Evolutionary conservation across 2,329 filamentous ascomycete genomes (phyloP).

Genomic region (Aspergillus sojae): DNA sequence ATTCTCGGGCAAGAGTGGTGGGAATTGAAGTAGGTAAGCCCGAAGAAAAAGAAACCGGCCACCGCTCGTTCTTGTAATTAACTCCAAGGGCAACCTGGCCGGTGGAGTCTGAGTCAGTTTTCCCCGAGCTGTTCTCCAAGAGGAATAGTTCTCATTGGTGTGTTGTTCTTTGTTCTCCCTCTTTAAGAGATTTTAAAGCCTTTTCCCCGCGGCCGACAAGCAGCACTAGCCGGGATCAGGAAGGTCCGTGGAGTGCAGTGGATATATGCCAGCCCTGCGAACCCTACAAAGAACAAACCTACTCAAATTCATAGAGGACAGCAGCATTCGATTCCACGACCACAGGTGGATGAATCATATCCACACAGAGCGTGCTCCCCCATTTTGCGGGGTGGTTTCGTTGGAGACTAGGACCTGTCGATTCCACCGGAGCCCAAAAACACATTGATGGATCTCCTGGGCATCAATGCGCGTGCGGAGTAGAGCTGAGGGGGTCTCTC

Average conservation of each 20-base stretch:
- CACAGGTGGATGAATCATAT: neutral
- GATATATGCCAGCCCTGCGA: neutral
- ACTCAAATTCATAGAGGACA: neutral
- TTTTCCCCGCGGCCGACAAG: neutral
- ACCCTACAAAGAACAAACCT: slow-evolving; percentile 1
- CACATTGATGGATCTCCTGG: neutral
- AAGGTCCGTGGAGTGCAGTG: slow-evolving; percentile 17
- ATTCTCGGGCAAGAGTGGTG: neutral
- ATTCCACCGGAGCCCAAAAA: neutral
- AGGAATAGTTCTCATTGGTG: neutral
- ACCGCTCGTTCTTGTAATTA: neutral
- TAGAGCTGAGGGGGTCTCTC: neutral
- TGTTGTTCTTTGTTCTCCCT: neutral
- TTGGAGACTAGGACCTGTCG: neutral
- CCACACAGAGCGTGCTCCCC: neutral
- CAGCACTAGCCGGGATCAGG: slow-evolving; percentile 19
- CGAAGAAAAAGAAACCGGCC: neutral
- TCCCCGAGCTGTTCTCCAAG: neutral
- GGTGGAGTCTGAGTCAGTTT: neutral
- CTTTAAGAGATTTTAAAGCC: neutral
- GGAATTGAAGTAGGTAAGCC: neutral
- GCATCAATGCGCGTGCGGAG: neutral
- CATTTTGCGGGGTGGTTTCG: neutral
- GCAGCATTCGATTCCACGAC: neutral
- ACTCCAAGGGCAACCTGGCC: neutral